These are phyloP conservation scores for Tilletiopsis washingtonensis DNA, from an alignment of 1,284 basidiomycete species.

Conservation along the genomic window DNA sequence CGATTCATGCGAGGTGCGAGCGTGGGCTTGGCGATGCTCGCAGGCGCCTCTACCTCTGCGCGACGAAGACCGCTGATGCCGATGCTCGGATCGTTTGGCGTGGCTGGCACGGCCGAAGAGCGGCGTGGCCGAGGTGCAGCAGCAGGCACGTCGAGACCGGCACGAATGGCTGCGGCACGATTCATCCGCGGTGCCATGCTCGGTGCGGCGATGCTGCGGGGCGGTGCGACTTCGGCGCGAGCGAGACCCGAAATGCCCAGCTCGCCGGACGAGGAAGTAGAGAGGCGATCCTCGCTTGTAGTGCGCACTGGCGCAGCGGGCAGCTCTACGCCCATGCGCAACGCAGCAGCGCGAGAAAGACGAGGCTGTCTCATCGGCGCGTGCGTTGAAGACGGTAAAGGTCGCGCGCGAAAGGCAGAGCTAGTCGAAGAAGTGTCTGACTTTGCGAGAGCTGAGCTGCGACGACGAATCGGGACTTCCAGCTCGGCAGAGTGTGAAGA, in stretches of 20 bases:
- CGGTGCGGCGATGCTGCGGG: slow-evolving; percentile 15
- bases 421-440: slow-evolving; percentile 3
- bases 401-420: slow-evolving; percentile 62
- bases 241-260: slow-evolving; percentile 23
- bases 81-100: background rate
- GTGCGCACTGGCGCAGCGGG: slow-evolving; percentile 11
- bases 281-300: background rate
- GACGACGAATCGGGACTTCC: no score
- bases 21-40: slow-evolving; percentile 11
- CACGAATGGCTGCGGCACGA: slow-evolving; percentile 17
- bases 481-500: no score
- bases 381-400: slow-evolving; percentile 58
- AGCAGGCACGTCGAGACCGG: background rate
- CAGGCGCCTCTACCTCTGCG: background rate
- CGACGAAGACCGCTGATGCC: background rate
- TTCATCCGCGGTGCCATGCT: slow-evolving; percentile 23
- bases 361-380: slow-evolving; percentile 67
- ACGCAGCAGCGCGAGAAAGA: slow-evolving; percentile 65
- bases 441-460: background rate
- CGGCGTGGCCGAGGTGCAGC: background rate
- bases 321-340: slow-evolving; percentile 53
- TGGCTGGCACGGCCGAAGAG: background rate
- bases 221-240: slow-evolving; percentile 7
- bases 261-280: slow-evolving; percentile 2
- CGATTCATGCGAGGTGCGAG: slow-evolving; percentile 17